Conservation (phyloP, 768 basidiomycete genomes). For the Tricholomella constricta region DNA sequence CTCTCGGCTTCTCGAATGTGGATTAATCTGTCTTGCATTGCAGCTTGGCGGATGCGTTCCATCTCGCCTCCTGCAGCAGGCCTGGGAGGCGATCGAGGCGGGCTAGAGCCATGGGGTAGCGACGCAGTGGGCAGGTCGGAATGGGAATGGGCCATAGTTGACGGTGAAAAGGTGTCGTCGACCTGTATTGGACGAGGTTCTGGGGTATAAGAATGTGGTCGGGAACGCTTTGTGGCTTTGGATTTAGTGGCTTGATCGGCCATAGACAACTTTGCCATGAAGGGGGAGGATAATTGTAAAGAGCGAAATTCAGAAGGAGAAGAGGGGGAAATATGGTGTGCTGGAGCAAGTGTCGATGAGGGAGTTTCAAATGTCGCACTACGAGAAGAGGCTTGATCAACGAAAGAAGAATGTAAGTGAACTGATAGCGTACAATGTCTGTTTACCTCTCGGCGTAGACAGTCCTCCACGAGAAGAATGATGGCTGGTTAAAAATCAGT, state of each 20-base stretch:
- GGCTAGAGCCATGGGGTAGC: slow-evolving; percentile 17
- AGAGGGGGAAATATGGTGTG: slow-evolving; percentile 31
- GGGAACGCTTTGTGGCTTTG: slow-evolving; percentile 11
- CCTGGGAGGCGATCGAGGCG: slow-evolving; percentile 26
- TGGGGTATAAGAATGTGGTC: slow-evolving; percentile 17
- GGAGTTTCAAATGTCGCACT: slow-evolving; percentile 24
- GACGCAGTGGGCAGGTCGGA: neutral
- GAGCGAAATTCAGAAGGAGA: slow-evolving; percentile 30
- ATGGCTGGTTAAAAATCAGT: slow-evolving; percentile 9
- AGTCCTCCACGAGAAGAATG: slow-evolving; percentile 17
- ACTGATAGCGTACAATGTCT: slow-evolving; percentile 19
- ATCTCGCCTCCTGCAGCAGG: slow-evolving; percentile 53
- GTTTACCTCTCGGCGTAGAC: slow-evolving; percentile 28
- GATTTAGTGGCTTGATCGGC: slow-evolving; percentile 24
- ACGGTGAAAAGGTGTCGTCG: slow-evolving; percentile 28
- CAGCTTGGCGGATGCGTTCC: slow-evolving; percentile 57
- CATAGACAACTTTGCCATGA: slow-evolving; percentile 41
- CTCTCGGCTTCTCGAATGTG: slow-evolving; percentile 58
- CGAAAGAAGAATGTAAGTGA: neutral
- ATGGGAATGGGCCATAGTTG: neutral
- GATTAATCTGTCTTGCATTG: slow-evolving; percentile 50
- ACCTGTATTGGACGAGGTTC: slow-evolving; percentile 18
- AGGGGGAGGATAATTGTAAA: slow-evolving; percentile 47
- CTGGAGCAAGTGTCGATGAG: slow-evolving; percentile 21
- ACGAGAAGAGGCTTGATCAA: neutral